Base-by-base conservation (phyloP, 306 rosid genomes). In the Casuarina cunninghamiana region DNA sequence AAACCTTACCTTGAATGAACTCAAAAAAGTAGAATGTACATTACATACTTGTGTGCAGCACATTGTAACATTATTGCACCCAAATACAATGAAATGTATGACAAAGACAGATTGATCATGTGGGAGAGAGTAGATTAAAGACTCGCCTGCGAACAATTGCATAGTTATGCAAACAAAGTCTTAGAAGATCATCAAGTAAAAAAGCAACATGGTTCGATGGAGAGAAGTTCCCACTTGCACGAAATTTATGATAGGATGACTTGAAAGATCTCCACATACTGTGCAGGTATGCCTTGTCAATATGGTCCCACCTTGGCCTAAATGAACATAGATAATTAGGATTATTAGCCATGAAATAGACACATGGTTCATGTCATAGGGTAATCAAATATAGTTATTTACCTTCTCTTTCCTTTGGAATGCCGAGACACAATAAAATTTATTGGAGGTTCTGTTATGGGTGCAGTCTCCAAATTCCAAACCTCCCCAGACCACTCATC, bases 281-380 rank as follows among this genome's bases (percentile, higher is more conserved):
- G 87, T 93, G 98, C 99, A 96, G 87, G 82, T 88, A 93, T 85
- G 97, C 96, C 83, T 96, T 96, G 85, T 96, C 99, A 5, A 96
- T 93, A 84, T 93, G 97, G 57, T 97, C 90, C 99, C 99, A 96
- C 88, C 99, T 90, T 3, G 99, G 99, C 81, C 99, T 96, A 86
- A 79, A 77, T 44, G 77, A 75, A 62, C 26, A 67, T 49, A 73
- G 67, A 72, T 21, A 37, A 69, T 83, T 74, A 65, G 42, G 75
- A 70, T 74, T 65, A 19, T 44, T n/a, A 48, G 49, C 75, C 41
- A 71, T 53, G 53, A 74, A 37, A 69, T 50, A 57, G 35, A 66
- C 58, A 70, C 55, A 66, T 35, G 68, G 72, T 79, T 81, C 74
- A 75, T 3, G 51, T 48, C 11, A 48, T 71, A 80, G 79, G 69